A percentile compares a stretch with the other conserved stretches of the same genome.
Evolutionary conservation across 2,329 filamentous ascomycete species (phyloP).

Genomic region (Phaeophleospora eucalypticola): DNA sequence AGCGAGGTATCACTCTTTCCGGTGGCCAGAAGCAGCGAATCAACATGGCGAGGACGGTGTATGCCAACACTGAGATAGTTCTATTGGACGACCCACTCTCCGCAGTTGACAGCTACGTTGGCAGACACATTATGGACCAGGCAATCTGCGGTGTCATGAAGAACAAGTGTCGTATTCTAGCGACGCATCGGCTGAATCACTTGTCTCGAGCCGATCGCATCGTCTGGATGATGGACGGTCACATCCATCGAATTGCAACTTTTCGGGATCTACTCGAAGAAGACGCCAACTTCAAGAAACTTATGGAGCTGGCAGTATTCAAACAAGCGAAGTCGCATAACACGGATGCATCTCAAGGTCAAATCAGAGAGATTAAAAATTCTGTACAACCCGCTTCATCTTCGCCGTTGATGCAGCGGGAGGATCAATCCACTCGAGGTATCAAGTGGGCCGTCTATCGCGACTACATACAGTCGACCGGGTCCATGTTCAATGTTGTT

Average conservation of each 20-base stretch:
- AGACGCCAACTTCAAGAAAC: constrained; percentile 70
- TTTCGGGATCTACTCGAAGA: constrained; percentile 81
- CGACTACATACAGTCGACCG: constrained; percentile 72
- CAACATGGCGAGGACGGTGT: constrained; percentile 83
- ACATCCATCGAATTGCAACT: constrained; percentile 79
- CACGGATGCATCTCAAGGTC: constrained; percentile 43
- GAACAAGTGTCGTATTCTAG: constrained; percentile 84
- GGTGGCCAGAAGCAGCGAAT: constrained; percentile 93
- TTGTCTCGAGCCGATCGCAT: constrained; percentile 86
- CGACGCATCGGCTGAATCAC: constrained; percentile 93
- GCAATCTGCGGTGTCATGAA: constrained; percentile 85
- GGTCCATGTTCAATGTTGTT: constrained; percentile 64
- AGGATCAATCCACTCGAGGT: constrained; percentile 67
- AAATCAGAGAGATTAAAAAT: too few species aligned
- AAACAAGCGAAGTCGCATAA: constrained; percentile 53
- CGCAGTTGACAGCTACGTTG: constrained; percentile 56
- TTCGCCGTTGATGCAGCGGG: constrained; percentile 78
- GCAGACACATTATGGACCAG: constrained; percentile 80
- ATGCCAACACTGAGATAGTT: constrained; percentile 60
- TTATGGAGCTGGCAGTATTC: constrained; percentile 66
- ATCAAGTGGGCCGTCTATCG: constrained; percentile 77
- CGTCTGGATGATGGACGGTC: constrained; percentile 85
- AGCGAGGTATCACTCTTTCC: constrained; percentile 90
- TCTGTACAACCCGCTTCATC: too few species aligned
- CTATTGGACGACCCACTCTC: constrained; percentile 63